Evolutionary conservation across 2,329 filamentous ascomycete genomes (phyloP), one percentile per base, ranked within the genome.

Genomic region (Penicillium sp.): DNA sequence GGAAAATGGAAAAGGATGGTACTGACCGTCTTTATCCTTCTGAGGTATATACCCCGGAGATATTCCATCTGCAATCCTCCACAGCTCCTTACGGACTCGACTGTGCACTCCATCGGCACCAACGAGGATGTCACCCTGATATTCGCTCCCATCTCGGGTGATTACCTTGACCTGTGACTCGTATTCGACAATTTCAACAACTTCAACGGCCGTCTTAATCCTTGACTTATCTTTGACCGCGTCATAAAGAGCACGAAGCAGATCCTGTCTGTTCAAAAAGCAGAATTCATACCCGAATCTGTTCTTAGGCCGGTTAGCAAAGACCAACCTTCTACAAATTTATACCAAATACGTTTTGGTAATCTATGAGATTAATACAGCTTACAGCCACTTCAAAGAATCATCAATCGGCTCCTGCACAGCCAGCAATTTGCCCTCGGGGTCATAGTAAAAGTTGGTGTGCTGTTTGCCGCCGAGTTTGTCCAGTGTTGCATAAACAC

Each of bases 51-150:
- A 55, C n/a, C 55, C 60, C 3, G 61, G 58, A 11, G 33, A n/a
- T 16, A 42, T 49, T 8, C 48, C 35, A 16, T 64, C 60, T 11
- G 63, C 60, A 43, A 60, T 53, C 16, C 60, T 53, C 66, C 65
- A 68, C 65, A 77, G 72, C 33, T 70, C 65, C 8, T 58, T 52
- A 5, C 74, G 66, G 4, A 70, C 68, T 21, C 59, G 67, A 60
- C 74, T 77, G 57, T 75, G 71, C 1, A 73, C 71, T n/a, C 77
- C 77, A 56, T 79, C 77, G 12, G 74, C 73, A 7, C 75, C 77
- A 20, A 78, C 64, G 5, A 75, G 56, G n/a, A 79, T 61, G 57
- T 72, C 65, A 0, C 71, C 75, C 0, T 59, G 21, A 58, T 71
- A 70, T 1, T 61, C 47, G 0, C 64, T 64, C 5, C 74, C 73